Evolutionary conservation across 257 asterid species (phyloP).

Genomic region (Gardenia jasminoides): DNA sequence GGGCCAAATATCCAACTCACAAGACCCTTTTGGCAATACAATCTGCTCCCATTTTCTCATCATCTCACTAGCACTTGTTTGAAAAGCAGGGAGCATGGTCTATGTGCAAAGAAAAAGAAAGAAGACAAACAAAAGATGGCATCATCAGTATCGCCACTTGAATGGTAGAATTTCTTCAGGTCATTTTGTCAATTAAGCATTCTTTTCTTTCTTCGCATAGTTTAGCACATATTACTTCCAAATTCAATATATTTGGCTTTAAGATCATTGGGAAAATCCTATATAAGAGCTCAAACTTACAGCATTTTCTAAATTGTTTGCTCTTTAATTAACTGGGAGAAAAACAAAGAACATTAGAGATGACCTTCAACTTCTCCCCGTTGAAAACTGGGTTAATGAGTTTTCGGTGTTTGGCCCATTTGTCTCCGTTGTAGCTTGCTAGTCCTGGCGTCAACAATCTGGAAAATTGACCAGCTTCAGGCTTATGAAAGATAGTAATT

Average conservation of each 20-base stretch:
- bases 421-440: constrained; percentile 9
- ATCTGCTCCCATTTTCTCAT: not conserved
- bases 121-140: no score
- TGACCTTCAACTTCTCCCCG: constrained; percentile 14
- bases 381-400: constrained; percentile 11
- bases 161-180: no score
- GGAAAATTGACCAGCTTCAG: no score
- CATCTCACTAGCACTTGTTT: not conserved
- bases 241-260: no score
- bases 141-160: no score
- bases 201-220: no score
- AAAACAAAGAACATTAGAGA: not conserved
- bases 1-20: constrained; percentile 2
- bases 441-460: no score
- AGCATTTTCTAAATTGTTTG: not conserved
- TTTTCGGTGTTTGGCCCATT: constrained; percentile 16
- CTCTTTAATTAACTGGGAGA: not conserved
- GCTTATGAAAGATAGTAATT: no score
- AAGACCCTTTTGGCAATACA: not conserved
- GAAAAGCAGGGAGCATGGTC: not conserved
- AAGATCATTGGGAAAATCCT: no score
- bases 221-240: no score
- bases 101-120: not conserved
- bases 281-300: not conserved
- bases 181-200: no score